A percentile compares a stretch with the other conserved stretches of the same genome.
phyloP scores from a whole-genome alignment of 2,329 filamentous ascomycete genomes.

The Volutella citrinella region DNA sequence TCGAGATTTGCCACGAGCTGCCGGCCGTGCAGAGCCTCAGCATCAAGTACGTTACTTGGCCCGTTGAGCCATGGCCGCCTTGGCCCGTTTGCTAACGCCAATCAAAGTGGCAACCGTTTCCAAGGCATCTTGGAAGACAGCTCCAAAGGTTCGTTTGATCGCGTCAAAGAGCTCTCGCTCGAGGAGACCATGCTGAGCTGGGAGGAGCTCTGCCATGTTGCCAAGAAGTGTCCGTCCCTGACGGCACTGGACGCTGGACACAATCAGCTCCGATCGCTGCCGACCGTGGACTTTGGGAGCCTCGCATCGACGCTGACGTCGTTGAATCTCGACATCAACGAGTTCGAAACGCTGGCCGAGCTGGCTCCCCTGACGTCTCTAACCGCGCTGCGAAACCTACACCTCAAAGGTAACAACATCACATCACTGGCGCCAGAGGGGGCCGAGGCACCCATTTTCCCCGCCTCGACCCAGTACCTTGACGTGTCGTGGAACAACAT shows the following conservation, averaged over 20 bases:
- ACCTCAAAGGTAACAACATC: slow-evolving; percentile 78
- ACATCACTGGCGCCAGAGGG: slow-evolving; percentile 33
- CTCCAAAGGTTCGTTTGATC: slow-evolving; percentile 40
- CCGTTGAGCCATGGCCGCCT: no score
- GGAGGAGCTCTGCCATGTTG: slow-evolving; percentile 58
- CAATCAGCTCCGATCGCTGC: slow-evolving; percentile 56
- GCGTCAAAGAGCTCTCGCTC: slow-evolving; percentile 59
- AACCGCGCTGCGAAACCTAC: slow-evolving; percentile 52
- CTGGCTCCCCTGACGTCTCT: slow-evolving; percentile 53
- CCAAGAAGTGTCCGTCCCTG: slow-evolving; percentile 52
- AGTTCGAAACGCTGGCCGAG: slow-evolving; percentile 58
- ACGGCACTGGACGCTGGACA: slow-evolving; percentile 49
- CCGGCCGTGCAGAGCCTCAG: slow-evolving; percentile 63
- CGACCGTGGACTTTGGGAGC: slow-evolving; percentile 33
- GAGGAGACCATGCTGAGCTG: slow-evolving; percentile 66
- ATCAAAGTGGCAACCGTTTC: slow-evolving; percentile 70
- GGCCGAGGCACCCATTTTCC: slow-evolving; percentile 43
- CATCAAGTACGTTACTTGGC: slow-evolving; percentile 63
- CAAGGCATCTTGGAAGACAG: slow-evolving; percentile 37
- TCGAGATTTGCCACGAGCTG: slow-evolving; percentile 68
- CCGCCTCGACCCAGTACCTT: slow-evolving; percentile 56
- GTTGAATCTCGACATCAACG: slow-evolving; percentile 70
- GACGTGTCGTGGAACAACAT: slow-evolving; percentile 74
- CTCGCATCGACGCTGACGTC: slow-evolving; percentile 55
- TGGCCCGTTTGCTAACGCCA: slow-evolving; percentile 18